Conservation (phyloP, 148 eudicot genomes). For the Simmondsia chinensis region DNA sequence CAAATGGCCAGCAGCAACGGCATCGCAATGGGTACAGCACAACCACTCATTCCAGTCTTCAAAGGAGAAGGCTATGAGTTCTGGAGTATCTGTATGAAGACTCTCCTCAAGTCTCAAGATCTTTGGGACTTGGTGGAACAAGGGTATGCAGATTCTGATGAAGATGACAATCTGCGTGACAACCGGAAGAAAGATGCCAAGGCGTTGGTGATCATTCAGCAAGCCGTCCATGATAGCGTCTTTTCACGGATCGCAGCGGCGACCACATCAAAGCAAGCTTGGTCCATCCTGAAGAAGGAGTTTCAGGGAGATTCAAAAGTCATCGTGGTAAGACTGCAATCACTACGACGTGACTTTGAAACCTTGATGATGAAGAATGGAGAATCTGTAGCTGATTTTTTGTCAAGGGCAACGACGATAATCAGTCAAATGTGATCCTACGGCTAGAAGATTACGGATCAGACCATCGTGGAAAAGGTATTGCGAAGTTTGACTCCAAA, state of each 20-base stretch:
- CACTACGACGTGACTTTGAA: slow-evolving; percentile 10
- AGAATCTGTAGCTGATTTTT: slow-evolving; percentile 14
- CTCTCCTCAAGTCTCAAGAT: no score
- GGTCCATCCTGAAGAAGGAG: slow-evolving; percentile 4
- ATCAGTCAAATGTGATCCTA: slow-evolving; percentile 8
- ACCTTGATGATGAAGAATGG: slow-evolving; percentile 4
- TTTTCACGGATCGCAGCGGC: slow-evolving; percentile 9
- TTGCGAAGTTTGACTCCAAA: slow-evolving; percentile 4
- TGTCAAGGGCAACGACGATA: slow-evolving; percentile 1
- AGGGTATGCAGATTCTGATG: no score
- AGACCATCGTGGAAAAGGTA: slow-evolving; percentile 3
- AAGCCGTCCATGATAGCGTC: not conserved
- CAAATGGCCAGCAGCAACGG: no score
- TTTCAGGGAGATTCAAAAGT: slow-evolving; percentile 4
- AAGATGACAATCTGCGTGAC: no score
- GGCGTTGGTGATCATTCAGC: slow-evolving; percentile 5
- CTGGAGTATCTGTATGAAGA: no score
- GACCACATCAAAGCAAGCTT: slow-evolving; percentile 5
- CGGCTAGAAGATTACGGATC: slow-evolving; percentile 2
- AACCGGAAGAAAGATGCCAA: slow-evolving; percentile 5
- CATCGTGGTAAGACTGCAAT: slow-evolving; percentile 3
- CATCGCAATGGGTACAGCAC: no score
- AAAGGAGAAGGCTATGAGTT: no score
- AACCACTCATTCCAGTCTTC: no score
- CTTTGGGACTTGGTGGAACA: no score